phyloP scores from a whole-genome alignment of 1,284 basidiomycete genomes.

The Ganoderma lingzhi region DNA sequence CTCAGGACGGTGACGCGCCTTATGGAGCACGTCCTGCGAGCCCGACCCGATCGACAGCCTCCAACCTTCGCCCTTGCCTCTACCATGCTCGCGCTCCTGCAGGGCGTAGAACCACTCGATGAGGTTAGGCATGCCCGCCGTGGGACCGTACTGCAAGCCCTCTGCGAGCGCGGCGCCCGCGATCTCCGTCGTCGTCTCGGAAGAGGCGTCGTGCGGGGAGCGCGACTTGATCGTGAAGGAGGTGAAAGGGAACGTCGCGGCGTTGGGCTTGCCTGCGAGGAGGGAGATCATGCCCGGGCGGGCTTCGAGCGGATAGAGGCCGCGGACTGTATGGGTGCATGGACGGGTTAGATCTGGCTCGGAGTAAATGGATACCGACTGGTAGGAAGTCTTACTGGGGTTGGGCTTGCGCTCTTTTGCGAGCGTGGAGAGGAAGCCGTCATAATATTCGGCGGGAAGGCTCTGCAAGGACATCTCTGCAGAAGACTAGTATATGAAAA shows the following conservation, averaged over 20 bases:
- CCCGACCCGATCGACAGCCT: conserved; percentile 82
- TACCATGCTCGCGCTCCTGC: conserved; percentile 71
- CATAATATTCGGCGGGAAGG: conserved; percentile 61
- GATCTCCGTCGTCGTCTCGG: conserved; percentile 58
- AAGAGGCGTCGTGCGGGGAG: conserved; percentile 52
- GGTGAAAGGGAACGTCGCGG: conserved; percentile 90
- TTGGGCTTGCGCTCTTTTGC: conserved; percentile 67
- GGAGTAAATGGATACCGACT: neutral
- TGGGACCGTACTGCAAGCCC: conserved; percentile 83
- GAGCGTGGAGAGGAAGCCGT: conserved; percentile 61
- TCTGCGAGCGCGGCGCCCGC: conserved; percentile 64
- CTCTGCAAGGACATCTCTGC: conserved; percentile 38
- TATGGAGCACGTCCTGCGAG: conserved; percentile 89
- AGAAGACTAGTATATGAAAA: neutral
- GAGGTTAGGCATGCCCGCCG: conserved; percentile 73
- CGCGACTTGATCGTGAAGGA: conserved; percentile 69
- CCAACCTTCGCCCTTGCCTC: conserved; percentile 71
- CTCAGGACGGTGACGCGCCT: conserved; percentile 49
- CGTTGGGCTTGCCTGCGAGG: conserved; percentile 89
- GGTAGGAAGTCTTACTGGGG: conserved; percentile 54
- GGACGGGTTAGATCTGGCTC: neutral
- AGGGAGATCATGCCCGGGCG: conserved; percentile 87
- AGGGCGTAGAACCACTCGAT: conserved; percentile 72
- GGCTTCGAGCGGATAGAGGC: conserved; percentile 79
- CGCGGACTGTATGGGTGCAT: conserved; percentile 40